These are phyloP conservation scores for Fraxinus platypoda DNA, from an alignment of 305 asterid species.

Conservation along the genomic window DNA sequence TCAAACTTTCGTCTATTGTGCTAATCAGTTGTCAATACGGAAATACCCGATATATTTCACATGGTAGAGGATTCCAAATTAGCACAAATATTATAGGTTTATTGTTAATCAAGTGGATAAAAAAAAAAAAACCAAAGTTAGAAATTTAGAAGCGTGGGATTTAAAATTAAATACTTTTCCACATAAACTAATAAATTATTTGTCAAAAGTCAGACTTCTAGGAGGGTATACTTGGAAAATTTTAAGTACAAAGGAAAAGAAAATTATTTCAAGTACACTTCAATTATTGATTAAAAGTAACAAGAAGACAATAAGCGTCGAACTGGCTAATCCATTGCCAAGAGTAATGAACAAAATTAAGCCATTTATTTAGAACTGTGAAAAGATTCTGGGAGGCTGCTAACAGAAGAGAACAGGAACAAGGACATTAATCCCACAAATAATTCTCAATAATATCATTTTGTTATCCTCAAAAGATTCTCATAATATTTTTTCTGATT, in stretches of 20 bases:
- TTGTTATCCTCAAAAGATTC: slow-evolving; percentile 4
- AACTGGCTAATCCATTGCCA: neutral
- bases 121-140: neutral
- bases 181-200: neutral
- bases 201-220: neutral
- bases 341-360: slow-evolving; percentile 23
- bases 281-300: neutral
- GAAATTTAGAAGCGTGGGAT: neutral
- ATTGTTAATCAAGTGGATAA: neutral
- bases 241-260: neutral
- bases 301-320: neutral
- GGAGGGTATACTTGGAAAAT: neutral
- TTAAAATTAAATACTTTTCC: neutral
- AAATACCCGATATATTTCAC: neutral
- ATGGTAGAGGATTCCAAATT: neutral
- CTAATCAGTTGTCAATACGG: neutral
- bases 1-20: too few species aligned
- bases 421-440: neutral
- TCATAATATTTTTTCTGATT: neutral
- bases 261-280: neutral
- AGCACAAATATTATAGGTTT: neutral
- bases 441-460: neutral
- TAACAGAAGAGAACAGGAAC: neutral
- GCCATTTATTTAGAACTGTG: neutral
- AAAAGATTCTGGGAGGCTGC: slow-evolving; percentile 6